Evolutionary conservation across 73 alveolate species (phyloP).

Genomic region (Blepharisma stoltei): DNA sequence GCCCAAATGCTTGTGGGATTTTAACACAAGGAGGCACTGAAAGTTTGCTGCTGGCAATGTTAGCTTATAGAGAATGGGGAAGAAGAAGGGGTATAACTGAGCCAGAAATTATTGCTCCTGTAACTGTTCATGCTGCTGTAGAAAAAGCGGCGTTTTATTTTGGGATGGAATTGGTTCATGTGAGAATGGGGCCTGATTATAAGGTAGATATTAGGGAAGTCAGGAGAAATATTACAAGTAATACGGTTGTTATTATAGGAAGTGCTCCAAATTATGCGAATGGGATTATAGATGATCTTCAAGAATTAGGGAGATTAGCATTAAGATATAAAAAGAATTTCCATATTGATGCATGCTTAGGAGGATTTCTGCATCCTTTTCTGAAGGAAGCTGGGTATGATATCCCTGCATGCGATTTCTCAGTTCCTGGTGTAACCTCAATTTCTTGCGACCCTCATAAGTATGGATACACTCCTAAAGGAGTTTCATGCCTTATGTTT

Average conservation of each 20-base stretch:
- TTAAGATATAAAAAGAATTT: conserved; percentile 58
- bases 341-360: conserved; percentile 92
- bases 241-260: conserved; percentile 85
- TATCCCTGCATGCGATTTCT: conserved; percentile 88
- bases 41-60: conserved; percentile 82
- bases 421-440: conserved; percentile 96
- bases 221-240: conserved; percentile 57
- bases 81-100: conserved; percentile 34
- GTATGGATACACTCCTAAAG: conserved; percentile 99
- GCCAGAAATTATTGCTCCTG: conserved; percentile 67
- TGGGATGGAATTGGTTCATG: conserved; percentile 73
- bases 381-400: conserved; percentile 79
- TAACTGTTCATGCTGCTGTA: conserved; percentile 95
- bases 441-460: conserved; percentile 98
- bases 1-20: conserved; percentile 84
- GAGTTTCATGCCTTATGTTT: conserved; percentile 85
- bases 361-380: conserved; percentile 94
- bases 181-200: conserved; percentile 61
- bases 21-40: conserved; percentile 98
- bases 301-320: conserved; percentile 75
- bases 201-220: conserved; percentile 62
- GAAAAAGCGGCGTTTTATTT: conserved; percentile 88
- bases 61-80: conserved; percentile 76
- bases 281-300: conserved; percentile 88
- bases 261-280: conserved; percentile 92